Conservation (phyloP, 2,329 filamentous ascomycete species). For the Phialophora verrucosa region DNA sequence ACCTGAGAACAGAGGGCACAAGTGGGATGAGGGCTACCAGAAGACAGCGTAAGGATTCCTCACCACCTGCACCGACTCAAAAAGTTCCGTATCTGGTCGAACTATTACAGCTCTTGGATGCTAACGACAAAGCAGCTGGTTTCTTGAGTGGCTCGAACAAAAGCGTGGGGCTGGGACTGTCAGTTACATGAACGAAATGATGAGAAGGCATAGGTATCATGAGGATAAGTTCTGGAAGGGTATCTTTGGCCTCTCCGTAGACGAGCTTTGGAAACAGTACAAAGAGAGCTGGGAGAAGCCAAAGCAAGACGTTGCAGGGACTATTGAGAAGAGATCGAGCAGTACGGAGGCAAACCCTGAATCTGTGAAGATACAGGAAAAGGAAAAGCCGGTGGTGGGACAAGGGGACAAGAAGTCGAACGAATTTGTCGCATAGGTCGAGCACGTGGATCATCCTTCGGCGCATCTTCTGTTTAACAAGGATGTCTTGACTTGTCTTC, state of each 20-base stretch:
- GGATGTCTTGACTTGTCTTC: not conserved
- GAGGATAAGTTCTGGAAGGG: conserved; percentile 70
- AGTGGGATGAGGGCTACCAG: conserved; percentile 92
- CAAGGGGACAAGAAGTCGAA: conserved; percentile 13
- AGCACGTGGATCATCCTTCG: not conserved
- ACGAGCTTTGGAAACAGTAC: conserved; percentile 78
- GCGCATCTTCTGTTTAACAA: not conserved
- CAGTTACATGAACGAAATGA: conserved; percentile 67
- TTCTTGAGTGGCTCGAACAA: conserved; percentile 81
- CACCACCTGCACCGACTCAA: not conserved
- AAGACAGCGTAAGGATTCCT: conserved; percentile 65
- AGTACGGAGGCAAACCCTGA: conserved; percentile 5
- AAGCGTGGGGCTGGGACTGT: conserved; percentile 66
- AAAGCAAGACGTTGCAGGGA: conserved; percentile 30
- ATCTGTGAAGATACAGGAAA: not conserved
- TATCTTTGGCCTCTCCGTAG: conserved; percentile 69
- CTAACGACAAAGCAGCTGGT: conserved; percentile 59
- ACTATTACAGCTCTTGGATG: not conserved
- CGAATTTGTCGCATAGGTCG: conserved; percentile 20
- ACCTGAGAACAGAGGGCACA: conserved; percentile 53
- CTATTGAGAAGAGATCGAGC: conserved; percentile 13
- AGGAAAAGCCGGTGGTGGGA: conserved; percentile 13
- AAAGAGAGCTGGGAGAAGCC: conserved; percentile 53
- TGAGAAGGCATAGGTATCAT: conserved; percentile 68
- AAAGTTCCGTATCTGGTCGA: not conserved